Conservation (phyloP, 208 protist species). For the Novymonas esmeraldas region DNA sequence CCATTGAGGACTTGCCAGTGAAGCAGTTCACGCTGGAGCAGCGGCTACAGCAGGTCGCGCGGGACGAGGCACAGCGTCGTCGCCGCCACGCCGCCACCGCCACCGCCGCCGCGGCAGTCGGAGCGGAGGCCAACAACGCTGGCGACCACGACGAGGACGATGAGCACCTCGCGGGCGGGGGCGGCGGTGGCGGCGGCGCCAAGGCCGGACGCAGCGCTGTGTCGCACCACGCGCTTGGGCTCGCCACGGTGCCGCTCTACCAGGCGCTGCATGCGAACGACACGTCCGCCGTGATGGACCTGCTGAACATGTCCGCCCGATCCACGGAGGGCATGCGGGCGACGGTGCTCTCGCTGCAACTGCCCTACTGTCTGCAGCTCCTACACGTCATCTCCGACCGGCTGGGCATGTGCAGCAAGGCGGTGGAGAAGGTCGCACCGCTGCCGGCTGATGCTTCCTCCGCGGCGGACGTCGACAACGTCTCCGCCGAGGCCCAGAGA, state of each 20-base stretch:
- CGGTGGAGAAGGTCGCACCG: slow-evolving; percentile 14
- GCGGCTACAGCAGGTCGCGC: slow-evolving; percentile 58
- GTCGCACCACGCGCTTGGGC: slow-evolving; percentile 55
- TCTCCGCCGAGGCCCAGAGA: background rate
- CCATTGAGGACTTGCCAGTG: slow-evolving; percentile 74
- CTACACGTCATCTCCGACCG: slow-evolving; percentile 69
- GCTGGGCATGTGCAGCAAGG: slow-evolving; percentile 47
- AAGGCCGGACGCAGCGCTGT: slow-evolving; percentile 16
- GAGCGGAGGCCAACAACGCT: slow-evolving; percentile 4
- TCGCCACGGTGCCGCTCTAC: slow-evolving; percentile 85
- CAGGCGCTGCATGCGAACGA: slow-evolving; percentile 87
- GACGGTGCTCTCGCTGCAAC: slow-evolving; percentile 69
- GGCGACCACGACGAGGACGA: slow-evolving; percentile 1
- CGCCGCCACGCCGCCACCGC: slow-evolving; percentile 13
- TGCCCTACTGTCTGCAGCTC: slow-evolving; percentile 79
- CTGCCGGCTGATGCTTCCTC: background rate
- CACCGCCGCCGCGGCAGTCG: slow-evolving; percentile 15
- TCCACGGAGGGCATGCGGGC: slow-evolving; percentile 56
- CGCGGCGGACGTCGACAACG: too few relatives aligned
- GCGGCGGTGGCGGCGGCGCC: background rate
- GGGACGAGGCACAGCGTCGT: slow-evolving; percentile 30
- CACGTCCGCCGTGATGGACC: slow-evolving; percentile 76
- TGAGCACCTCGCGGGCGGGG: background rate
- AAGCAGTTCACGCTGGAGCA: slow-evolving; percentile 74
- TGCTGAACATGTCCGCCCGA: slow-evolving; percentile 69